Conservation (phyloP, 1,139 yeast genomes). For the Blastobotrys petasosporus region DNA sequence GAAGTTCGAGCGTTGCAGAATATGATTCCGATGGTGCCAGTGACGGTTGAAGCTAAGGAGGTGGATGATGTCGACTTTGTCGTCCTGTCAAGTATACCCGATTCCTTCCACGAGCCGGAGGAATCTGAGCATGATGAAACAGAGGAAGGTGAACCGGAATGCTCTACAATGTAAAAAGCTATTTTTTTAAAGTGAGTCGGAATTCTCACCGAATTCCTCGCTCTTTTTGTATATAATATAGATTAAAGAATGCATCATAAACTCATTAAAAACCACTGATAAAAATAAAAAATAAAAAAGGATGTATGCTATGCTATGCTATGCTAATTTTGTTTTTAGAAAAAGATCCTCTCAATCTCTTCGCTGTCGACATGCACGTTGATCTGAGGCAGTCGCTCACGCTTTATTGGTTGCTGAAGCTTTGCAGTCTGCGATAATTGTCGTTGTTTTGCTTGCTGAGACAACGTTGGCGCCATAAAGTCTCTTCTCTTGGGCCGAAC, state of each 20-base stretch:
- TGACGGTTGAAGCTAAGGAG: slow-evolving; percentile 15
- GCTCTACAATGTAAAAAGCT: slow-evolving; percentile 21
- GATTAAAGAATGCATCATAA: neutral
- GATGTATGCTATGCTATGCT: too few species aligned
- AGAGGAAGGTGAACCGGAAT: slow-evolving; percentile 19
- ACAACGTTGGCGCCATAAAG: slow-evolving; percentile 21
- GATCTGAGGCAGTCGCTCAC: slow-evolving; percentile 8
- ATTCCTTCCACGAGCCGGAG: slow-evolving; percentile 9
- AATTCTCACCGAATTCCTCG: neutral
- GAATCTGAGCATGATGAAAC: slow-evolving; percentile 8
- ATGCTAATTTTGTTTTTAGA: neutral
- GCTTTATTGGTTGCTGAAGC: slow-evolving; percentile 1
- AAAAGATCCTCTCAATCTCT: slow-evolving; percentile 5
- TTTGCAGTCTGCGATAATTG: neutral
- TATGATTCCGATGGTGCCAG: slow-evolving; percentile 20
- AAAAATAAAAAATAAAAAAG: neutral
- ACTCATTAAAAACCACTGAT: neutral
- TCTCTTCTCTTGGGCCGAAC: slow-evolving; percentile 9
- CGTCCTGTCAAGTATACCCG: slow-evolving; percentile 3
- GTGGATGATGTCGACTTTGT: slow-evolving; percentile 24
- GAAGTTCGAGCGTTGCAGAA: slow-evolving; percentile 25
- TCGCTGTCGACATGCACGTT: slow-evolving; percentile 2
- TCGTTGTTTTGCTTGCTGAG: slow-evolving; percentile 21
- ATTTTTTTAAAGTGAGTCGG: too few species aligned
- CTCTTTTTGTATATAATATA: neutral